Evolutionary conservation across 768 basidiomycete genomes (phyloP).

Genomic region (Hericium erinaceus): DNA sequence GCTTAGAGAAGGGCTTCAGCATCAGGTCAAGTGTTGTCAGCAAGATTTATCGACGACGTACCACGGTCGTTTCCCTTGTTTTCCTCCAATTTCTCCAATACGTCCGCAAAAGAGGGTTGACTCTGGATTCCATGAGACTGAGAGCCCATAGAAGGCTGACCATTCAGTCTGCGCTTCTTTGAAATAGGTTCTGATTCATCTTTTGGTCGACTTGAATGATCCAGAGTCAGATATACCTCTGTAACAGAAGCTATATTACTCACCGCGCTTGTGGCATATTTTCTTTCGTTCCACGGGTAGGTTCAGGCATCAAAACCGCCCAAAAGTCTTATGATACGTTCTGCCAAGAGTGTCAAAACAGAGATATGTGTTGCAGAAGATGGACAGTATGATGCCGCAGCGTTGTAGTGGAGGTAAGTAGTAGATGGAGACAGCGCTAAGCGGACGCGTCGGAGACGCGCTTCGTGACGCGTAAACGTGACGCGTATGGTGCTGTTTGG

Average conservation of each 20-base stretch:
- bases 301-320: neutral
- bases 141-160: constrained; percentile 10
- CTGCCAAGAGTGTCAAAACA: neutral
- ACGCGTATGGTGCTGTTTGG: constrained; percentile 2
- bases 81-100: constrained; percentile 26
- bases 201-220: neutral
- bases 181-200: constrained; percentile 17
- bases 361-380: neutral
- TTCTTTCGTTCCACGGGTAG: neutral
- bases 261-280: neutral
- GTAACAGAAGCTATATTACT: neutral
- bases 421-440: neutral
- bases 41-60: neutral
- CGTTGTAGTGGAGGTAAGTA: neutral
- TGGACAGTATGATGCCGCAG: neutral
- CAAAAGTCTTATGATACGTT: too few relatives aligned
- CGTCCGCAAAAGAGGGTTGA: constrained; percentile 30
- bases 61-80: constrained; percentile 18
- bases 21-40: neutral
- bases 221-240: neutral
- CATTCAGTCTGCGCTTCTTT: constrained; percentile 25
- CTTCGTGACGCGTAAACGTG: neutral
- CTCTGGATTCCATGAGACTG: constrained; percentile 10
- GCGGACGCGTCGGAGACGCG: neutral
- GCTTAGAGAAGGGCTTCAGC: constrained; percentile 26